Conservation (phyloP, 176 grass and related monocot genomes). For the Cenchrus fungigraminus region DNA sequence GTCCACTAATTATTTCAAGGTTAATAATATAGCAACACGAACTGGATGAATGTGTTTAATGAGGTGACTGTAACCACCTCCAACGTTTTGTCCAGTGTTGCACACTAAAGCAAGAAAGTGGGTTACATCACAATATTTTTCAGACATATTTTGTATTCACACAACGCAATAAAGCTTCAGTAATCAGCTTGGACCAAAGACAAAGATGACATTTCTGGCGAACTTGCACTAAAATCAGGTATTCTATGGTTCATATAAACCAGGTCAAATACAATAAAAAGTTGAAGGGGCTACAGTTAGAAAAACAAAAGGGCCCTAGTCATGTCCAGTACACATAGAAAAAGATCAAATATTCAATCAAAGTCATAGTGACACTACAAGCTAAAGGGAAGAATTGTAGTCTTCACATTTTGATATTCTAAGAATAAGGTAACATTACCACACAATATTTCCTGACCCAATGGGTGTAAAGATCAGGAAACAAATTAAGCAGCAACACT, state of each 20-base stretch:
- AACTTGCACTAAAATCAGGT: background rate
- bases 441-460: background rate
- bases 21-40: background rate
- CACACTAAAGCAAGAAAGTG: background rate
- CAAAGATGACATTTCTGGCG: background rate
- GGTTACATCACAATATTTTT: background rate
- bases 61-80: background rate
- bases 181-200: background rate
- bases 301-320: constrained; percentile 6
- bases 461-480: constrained; percentile 8
- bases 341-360: background rate
- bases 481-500: constrained; percentile 38
- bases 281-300: background rate
- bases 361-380: background rate
- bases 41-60: background rate
- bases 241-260: background rate
- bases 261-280: background rate
- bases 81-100: background rate
- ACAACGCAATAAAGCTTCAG: background rate
- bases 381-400: constrained; percentile 26
- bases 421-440: background rate
- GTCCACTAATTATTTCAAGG: background rate
- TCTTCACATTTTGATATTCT: background rate
- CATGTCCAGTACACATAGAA: background rate
- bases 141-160: background rate